Conservation (phyloP, 2,329 filamentous ascomycete genomes). For the Clonostachys rhizophaga region DNA sequence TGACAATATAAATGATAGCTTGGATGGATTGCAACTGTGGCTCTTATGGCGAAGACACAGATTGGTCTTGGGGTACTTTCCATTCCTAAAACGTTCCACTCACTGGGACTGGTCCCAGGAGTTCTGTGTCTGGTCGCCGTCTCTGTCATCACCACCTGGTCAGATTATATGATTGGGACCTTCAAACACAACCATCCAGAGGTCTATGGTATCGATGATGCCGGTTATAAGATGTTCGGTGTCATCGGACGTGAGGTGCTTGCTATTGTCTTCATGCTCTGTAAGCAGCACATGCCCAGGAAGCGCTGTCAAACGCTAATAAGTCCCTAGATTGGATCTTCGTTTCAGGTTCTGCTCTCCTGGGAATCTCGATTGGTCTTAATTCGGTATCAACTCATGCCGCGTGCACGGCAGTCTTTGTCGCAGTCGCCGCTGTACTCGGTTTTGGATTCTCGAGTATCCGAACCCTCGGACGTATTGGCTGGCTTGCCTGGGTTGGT, state of each 20-base stretch:
- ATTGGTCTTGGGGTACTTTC: conserved; percentile 41
- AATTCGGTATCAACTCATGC: conserved; percentile 32
- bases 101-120: conserved; percentile 41
- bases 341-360: conserved; percentile 27
- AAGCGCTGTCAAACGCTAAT: background rate
- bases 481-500: conserved; percentile 24
- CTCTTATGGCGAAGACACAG: conserved; percentile 39
- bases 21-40: conserved; percentile 32
- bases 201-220: conserved; percentile 50
- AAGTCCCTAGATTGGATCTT: conserved; percentile 7
- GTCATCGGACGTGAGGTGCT: conserved; percentile 35
- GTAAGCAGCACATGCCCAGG: conserved; percentile 7
- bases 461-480: conserved; percentile 20
- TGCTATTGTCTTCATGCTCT: conserved; percentile 23
- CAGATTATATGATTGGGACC: conserved; percentile 41
- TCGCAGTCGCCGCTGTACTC: conserved; percentile 21
- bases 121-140: conserved; percentile 33
- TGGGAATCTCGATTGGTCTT: conserved; percentile 29
- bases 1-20: conserved; percentile 15
- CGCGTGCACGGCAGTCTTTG: conserved; percentile 31
- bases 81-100: conserved; percentile 37
- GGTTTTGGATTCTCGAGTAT: conserved; percentile 22
- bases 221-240: conserved; percentile 42
- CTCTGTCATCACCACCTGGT: conserved; percentile 40
- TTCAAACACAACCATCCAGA: conserved; percentile 45